These are phyloP conservation scores for Prunus yedoensis DNA, from an alignment of 331 rosid species.

Conservation along the genomic window DNA sequence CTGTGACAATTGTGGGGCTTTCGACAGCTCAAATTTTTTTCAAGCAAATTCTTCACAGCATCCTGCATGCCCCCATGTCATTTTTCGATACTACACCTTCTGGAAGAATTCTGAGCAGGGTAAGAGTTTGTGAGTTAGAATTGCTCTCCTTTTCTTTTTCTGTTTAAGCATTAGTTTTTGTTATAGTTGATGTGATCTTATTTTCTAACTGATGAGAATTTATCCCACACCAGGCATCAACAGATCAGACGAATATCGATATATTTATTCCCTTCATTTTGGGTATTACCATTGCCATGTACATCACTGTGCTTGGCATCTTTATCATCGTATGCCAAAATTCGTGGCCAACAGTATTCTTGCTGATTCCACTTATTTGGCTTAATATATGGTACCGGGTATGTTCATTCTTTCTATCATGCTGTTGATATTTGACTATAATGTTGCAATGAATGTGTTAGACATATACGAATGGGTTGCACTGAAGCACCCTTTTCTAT, in stretches of 20 bases:
- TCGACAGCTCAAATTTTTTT: constrained; percentile 72
- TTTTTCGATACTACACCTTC: constrained; percentile 97
- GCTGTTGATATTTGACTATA: constrained; percentile 1
- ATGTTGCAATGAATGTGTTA: neutral
- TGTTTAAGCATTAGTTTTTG: neutral
- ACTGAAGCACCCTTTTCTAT: too few relatives aligned
- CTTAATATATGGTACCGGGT: constrained; percentile 92
- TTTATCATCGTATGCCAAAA: constrained; percentile 65
- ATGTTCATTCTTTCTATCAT: constrained; percentile 19
- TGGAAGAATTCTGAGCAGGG: constrained; percentile 85
- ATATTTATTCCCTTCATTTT: constrained; percentile 59
- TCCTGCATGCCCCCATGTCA: constrained; percentile 93
- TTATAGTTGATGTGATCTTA: neutral
- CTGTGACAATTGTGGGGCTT: constrained; percentile 51
- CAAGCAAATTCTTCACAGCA: constrained; percentile 62
- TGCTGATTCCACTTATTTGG: constrained; percentile 76
- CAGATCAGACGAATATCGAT: constrained; percentile 81
- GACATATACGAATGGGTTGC: neutral
- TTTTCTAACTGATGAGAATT: neutral
- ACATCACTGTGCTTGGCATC: constrained; percentile 61
- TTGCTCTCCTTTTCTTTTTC: too few relatives aligned
- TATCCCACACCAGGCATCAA: constrained; percentile 59
- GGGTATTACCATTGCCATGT: constrained; percentile 50
- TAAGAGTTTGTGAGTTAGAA: constrained; percentile 14
- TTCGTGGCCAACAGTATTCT: constrained; percentile 84